Base-by-base conservation (phyloP, 495 filamentous ascomycete genomes). In the Penicillium lividum region DNA sequence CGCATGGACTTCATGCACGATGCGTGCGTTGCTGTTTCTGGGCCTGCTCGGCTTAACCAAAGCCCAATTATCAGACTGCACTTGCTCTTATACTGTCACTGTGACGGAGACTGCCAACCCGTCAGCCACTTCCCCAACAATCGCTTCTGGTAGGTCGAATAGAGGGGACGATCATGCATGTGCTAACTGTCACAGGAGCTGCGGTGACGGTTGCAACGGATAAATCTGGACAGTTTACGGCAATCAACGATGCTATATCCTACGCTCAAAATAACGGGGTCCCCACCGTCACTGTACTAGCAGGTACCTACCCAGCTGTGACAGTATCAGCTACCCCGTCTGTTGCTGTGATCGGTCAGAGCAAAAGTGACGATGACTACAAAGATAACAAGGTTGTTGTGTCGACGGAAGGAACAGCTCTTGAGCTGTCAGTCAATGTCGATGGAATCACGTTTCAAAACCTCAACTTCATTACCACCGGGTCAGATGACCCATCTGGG, bases 271-370 rank as follows among this genome's bases (percentile, higher is more conserved):
- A 22, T 22, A 22, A 22, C 22, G 22, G 2, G 2, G 22, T 22
- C 22, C 60, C 56, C 5, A 58, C 60, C 27, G 47, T 62, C 5
- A 62, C 55, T 13, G 60, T 62, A 0, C 46, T 62, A 13, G 38
- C 45, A 13, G 60, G 60, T 3, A 62, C 56, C 5, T 62, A 62
- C 36, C 52, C 60, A 48, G 56, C 60, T n/a, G 50, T 62, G 1
- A 62, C 51, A 5, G 34, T 60, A 27, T 62, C 54, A 51, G 53
- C 61, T n/a, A 62, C 57, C 11, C 54, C 57, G 5, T 46, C 47
- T 7, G 50, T 60, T 4, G 42, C 58, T n/a, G 43, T 57, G 1
- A 18, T 64, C 9, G 57, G 47, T 5, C 11, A 60, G 48, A 47
- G 30, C 15, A 43, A 47, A 27, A 43, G n/a, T 38, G 5, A 27